Percentiles rank a stretch among this genome's conserved stretches.
These are phyloP conservation scores for Cinnamomum chago DNA, from an alignment of 164 flowering plant species.

Conservation along the genomic window DNA sequence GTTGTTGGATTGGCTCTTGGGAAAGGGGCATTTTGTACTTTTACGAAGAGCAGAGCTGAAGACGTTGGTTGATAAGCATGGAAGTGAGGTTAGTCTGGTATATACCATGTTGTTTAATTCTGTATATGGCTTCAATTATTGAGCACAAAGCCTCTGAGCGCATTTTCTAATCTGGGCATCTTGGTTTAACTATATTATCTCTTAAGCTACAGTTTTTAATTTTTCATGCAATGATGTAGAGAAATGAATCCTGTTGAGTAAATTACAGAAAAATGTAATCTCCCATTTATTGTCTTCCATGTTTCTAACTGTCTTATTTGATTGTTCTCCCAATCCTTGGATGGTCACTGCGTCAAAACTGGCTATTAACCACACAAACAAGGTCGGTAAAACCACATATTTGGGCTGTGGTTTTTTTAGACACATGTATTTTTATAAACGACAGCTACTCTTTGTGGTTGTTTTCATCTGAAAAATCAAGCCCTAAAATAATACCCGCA, in stretches of 20 bases:
- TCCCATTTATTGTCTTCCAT: neutral
- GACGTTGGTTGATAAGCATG: slow-evolving; percentile 66
- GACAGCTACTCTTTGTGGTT: too few relatives aligned
- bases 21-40: slow-evolving; percentile 59
- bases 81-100: slow-evolving; percentile 50
- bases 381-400: too few relatives aligned
- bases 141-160: neutral
- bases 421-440: too few relatives aligned
- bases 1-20: slow-evolving; percentile 66
- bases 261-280: neutral
- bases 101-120: neutral
- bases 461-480: too few relatives aligned
- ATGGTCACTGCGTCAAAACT: too few relatives aligned
- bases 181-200: neutral
- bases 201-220: neutral
- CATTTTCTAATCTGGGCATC: neutral
- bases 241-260: neutral
- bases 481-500: too few relatives aligned
- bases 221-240: neutral
- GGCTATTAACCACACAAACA: too few relatives aligned
- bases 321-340: neutral
- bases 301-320: neutral
- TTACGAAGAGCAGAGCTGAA: slow-evolving; percentile 69
- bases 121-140: neutral
- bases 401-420: too few relatives aligned